phyloP scores from a whole-genome alignment of 148 eudicot species.

The Vaccinium vitisidaea region DNA sequence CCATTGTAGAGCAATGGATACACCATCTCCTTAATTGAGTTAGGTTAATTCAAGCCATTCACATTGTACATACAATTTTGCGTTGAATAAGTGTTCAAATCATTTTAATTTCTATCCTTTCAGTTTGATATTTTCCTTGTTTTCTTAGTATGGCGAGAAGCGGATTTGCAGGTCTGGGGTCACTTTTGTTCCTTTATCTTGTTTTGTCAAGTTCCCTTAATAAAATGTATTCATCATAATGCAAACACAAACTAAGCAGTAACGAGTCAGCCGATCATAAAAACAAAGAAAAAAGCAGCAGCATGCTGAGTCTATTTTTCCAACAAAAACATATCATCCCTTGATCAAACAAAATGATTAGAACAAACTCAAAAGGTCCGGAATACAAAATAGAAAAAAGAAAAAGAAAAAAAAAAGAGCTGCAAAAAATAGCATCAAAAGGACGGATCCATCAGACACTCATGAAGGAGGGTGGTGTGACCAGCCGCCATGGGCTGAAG shows the following conservation, averaged over 20 bases:
- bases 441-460: no score
- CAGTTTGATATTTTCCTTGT: not conserved
- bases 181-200: not conserved
- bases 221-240: not conserved
- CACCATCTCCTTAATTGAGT: conserved; percentile 58
- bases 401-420: no score
- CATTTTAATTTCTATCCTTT: not conserved
- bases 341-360: no score
- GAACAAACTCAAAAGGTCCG: no score
- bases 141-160: not conserved
- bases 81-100: not conserved
- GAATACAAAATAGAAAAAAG: no score
- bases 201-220: not conserved
- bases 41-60: not conserved
- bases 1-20: conserved; percentile 71
- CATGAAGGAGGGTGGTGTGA: no score
- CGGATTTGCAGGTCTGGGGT: no score
- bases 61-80: not conserved
- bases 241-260: not conserved
- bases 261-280: not conserved
- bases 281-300: no score
- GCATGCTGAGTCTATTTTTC: no score
- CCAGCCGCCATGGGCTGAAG: no score
- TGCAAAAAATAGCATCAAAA: no score
- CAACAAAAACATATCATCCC: no score